Evolutionary conservation across 169 alveolate species (phyloP).

Genomic region (Eimeria tenella): DNA sequence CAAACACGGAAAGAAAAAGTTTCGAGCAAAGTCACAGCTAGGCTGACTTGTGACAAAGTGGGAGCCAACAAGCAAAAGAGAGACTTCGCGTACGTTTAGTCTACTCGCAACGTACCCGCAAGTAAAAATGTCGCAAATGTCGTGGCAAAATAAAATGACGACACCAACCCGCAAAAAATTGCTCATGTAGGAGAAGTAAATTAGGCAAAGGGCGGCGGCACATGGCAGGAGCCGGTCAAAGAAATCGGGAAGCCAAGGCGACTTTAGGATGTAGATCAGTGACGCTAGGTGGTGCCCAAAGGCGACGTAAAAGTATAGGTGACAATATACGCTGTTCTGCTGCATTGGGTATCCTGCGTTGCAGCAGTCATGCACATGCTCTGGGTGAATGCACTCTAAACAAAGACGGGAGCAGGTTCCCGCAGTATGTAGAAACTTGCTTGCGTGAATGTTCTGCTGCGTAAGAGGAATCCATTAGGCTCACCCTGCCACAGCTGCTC

Average conservation of each 20-base stretch:
- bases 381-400: not conserved
- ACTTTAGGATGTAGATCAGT: constrained; percentile 78
- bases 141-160: constrained; percentile 85
- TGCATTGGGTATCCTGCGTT: constrained; percentile 84
- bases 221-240: constrained; percentile 83
- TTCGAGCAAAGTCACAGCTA: not conserved
- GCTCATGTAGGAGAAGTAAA: constrained; percentile 84
- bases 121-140: constrained; percentile 86
- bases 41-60: not conserved
- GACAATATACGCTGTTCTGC: constrained; percentile 81
- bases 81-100: not conserved
- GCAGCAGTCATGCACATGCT: no score
- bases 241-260: constrained; percentile 85
- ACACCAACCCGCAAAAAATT: constrained; percentile 85
- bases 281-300: constrained; percentile 84
- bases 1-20: not conserved
- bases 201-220: constrained; percentile 84
- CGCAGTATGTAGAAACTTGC: not conserved
- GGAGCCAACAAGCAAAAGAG: not conserved
- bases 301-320: constrained; percentile 83
- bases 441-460: not conserved
- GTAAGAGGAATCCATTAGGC: not conserved
- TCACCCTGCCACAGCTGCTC: constrained; percentile 70
- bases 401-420: not conserved
- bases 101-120: constrained; percentile 81